A percentile compares a stretch with the other conserved stretches of the same genome.
These are phyloP conservation scores for Syzygium jambos DNA, from an alignment of 345 rosid species.

Conservation along the genomic window DNA sequence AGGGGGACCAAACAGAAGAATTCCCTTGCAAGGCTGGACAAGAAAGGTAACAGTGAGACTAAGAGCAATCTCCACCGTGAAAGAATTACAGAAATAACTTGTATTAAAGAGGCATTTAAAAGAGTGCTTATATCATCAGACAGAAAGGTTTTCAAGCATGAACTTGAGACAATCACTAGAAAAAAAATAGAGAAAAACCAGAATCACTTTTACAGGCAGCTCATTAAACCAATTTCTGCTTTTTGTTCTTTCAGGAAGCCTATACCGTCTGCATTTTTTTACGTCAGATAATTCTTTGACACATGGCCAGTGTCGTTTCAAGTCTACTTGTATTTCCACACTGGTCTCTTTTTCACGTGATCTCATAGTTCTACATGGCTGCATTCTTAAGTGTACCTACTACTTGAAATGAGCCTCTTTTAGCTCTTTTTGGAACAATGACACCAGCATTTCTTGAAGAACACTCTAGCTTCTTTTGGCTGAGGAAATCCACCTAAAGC, in stretches of 20 bases:
- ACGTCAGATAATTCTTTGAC: neutral
- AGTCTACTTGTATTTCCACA: neutral
- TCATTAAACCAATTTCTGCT: neutral
- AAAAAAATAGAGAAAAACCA: neutral
- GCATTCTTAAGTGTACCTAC: neutral
- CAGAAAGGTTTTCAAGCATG: neutral
- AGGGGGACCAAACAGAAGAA: constrained; percentile 89
- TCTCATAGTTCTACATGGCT: neutral
- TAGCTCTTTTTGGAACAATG: neutral
- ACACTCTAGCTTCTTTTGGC: neutral
- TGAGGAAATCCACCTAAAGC: neutral
- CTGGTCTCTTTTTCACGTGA: neutral
- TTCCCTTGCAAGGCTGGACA: constrained; percentile 85
- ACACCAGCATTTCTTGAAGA: neutral
- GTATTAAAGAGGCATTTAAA: neutral
- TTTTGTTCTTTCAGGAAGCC: neutral
- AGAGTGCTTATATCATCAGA: neutral
- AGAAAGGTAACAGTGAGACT: neutral
- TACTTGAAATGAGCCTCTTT: neutral
- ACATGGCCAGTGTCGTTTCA: neutral
- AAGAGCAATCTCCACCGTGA: neutral
- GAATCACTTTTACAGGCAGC: neutral
- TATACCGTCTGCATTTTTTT: neutral
- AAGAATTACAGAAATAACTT: neutral
- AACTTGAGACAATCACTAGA: neutral